phyloP scores from a whole-genome alignment of 768 basidiomycete species.

The Podaxis sp. region DNA sequence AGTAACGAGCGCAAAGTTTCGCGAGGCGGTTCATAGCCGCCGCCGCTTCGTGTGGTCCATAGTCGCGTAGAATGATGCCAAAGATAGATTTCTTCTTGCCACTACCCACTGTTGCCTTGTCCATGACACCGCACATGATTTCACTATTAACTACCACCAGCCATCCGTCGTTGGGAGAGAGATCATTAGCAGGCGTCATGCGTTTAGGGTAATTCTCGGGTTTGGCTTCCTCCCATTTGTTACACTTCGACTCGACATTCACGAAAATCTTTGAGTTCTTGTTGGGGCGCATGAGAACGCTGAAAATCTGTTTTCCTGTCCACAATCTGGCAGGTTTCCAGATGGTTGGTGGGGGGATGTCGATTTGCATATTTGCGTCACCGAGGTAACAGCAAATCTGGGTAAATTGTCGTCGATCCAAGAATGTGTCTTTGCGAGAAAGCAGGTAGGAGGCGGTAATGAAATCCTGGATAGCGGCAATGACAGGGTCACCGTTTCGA shows the following conservation, averaged over 20 bases:
- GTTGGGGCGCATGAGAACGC: conserved; percentile 94
- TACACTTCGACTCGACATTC: conserved; percentile 95
- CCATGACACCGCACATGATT: conserved; percentile 99
- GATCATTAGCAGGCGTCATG: conserved; percentile 69
- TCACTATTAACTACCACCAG: conserved; percentile 96
- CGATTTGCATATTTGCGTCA: conserved; percentile 89
- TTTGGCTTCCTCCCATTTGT: conserved; percentile 80
- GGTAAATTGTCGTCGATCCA: conserved; percentile 91
- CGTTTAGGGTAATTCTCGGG: conserved; percentile 55
- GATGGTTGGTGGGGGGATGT: conserved; percentile 93
- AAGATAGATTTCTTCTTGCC: conserved; percentile 99
- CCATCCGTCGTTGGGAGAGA: conserved; percentile 97
- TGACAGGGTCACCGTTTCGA: conserved; percentile 97
- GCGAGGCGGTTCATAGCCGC: conserved; percentile 95
- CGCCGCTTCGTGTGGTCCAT: conserved; percentile 92
- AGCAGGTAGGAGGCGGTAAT: conserved; percentile 98
- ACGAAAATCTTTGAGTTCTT: conserved; percentile 77
- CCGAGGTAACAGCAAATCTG: conserved; percentile 95
- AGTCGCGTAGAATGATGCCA: conserved; percentile 95
- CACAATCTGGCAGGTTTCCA: conserved; percentile 91
- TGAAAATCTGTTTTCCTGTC: conserved; percentile 99
- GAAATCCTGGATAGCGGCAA: conserved; percentile 99
- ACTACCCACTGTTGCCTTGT: conserved; percentile 95
- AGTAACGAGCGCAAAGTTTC: conserved; percentile 91
- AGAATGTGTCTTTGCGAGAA: conserved; percentile 89